These are phyloP conservation scores for Dioscorea dumetorum DNA, from an alignment of 106 monocot species.

Conservation along the genomic window DNA sequence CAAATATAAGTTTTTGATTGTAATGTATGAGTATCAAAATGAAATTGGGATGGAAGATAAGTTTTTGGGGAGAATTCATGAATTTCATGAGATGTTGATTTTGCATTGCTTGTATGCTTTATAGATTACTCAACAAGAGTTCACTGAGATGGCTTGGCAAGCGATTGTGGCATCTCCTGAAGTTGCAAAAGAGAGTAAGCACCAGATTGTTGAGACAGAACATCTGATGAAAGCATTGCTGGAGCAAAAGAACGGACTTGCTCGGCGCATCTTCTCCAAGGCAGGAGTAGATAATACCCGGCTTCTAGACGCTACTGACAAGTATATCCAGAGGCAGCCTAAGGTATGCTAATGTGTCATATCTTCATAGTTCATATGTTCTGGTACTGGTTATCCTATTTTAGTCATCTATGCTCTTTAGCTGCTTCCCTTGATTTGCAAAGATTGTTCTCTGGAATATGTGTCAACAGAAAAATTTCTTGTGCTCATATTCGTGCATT, in stretches of 20 bases:
- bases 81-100: slow-evolving; percentile 1
- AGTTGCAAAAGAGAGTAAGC: slow-evolving; percentile 92
- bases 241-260: slow-evolving; percentile 97
- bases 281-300: slow-evolving; percentile 82
- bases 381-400: too few species aligned
- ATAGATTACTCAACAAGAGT: slow-evolving; percentile 91
- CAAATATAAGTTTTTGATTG: not conserved
- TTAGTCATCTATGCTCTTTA: too few species aligned
- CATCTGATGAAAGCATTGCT: slow-evolving; percentile 93
- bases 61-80: not conserved
- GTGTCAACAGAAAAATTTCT: too few species aligned
- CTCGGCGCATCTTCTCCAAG: slow-evolving; percentile 97
- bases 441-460: too few species aligned
- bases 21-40: not conserved
- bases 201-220: slow-evolving; percentile 98
- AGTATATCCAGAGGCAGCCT: slow-evolving; percentile 87
- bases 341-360: slow-evolving; percentile 35
- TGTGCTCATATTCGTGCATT: too few species aligned
- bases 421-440: too few species aligned
- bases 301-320: slow-evolving; percentile 88
- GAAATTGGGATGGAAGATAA: not conserved
- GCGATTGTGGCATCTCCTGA: slow-evolving; percentile 89
- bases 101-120: slow-evolving; percentile 1
- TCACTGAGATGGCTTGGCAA: slow-evolving; percentile 99
- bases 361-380: too few species aligned